These are phyloP conservation scores for Boletus sp. DNA, from an alignment of 1,284 basidiomycete species.

Conservation along the genomic window DNA sequence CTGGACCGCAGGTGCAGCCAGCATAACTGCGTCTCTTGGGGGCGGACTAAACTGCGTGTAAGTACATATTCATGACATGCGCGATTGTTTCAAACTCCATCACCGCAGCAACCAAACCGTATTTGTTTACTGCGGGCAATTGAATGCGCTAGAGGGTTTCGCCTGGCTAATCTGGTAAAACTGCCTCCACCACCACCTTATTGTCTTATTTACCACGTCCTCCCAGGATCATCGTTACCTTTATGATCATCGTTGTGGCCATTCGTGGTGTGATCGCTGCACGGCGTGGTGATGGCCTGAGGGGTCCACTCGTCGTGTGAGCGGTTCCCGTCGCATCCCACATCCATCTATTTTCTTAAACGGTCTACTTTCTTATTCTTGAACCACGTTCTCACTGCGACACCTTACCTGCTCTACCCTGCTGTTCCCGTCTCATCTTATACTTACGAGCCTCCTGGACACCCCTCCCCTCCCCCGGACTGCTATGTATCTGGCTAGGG, in stretches of 20 bases:
- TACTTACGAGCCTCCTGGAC: conserved; percentile 7
- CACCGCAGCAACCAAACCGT: conserved; percentile 33
- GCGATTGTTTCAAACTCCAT: not conserved
- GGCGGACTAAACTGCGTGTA: conserved; percentile 67
- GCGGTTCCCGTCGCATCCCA: not conserved
- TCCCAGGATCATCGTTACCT: conserved; percentile 51
- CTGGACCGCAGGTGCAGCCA: conserved; percentile 65
- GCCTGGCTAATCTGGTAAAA: conserved; percentile 59
- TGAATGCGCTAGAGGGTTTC: conserved; percentile 59
- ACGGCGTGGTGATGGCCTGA: conserved; percentile 54
- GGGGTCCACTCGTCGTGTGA: conserved; percentile 42
- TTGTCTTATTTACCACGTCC: conserved; percentile 5
- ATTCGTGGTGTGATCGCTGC: conserved; percentile 49
- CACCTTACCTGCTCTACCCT: conserved; percentile 7
- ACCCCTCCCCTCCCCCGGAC: conserved; percentile 9
- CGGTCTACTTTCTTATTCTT: not conserved
- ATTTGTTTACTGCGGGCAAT: conserved; percentile 63
- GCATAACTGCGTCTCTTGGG: conserved; percentile 59
- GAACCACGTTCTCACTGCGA: conserved; percentile 10
- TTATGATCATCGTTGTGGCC: conserved; percentile 49
- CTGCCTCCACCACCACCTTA: not conserved
- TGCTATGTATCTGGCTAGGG: not conserved
- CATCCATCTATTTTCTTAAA: conserved; percentile 7
- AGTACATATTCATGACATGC: conserved; percentile 20
- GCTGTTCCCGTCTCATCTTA: not conserved